Evolutionary conservation across 345 rosid species (phyloP).

Genomic region (Corchorus capsularis): DNA sequence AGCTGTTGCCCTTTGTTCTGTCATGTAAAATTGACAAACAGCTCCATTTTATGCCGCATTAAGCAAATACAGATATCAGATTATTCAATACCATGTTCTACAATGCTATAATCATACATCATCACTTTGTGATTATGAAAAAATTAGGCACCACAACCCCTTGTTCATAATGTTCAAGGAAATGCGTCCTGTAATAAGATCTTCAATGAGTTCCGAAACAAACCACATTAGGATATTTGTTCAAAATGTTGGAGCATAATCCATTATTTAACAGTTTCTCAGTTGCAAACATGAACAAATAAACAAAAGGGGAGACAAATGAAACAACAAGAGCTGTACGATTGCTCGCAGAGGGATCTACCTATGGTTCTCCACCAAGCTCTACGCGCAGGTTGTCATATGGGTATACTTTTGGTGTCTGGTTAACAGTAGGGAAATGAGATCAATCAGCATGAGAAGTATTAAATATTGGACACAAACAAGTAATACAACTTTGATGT

Average conservation of each 20-base stretch:
- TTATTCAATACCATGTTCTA: neutral
- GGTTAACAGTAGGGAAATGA: conserved; percentile 25
- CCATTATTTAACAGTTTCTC: conserved; percentile 31
- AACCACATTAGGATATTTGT: conserved; percentile 22
- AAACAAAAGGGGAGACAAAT: conserved; percentile 16
- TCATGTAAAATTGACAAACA: neutral
- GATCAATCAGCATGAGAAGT: conserved; percentile 1
- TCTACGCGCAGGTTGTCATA: conserved; percentile 93
- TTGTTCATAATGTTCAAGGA: neutral
- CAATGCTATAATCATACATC: neutral
- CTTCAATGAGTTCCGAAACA: conserved; percentile 15
- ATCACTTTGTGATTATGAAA: neutral
- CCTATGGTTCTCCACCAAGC: conserved; percentile 92
- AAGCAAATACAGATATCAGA: neutral
- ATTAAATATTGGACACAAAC: neutral
- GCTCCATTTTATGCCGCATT: neutral
- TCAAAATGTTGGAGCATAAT: conserved; percentile 14
- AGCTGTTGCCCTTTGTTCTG: neutral
- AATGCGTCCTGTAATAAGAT: neutral
- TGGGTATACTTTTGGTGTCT: conserved; percentile 92
- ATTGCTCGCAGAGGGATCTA: conserved; percentile 9
- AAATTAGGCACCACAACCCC: neutral
- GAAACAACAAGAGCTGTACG: conserved; percentile 10
- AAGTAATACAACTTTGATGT: neutral
- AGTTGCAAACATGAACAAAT: conserved; percentile 11